A percentile compares a stretch with the other conserved stretches of the same genome.
phyloP scores from a whole-genome alignment of 352 stramenopile genomes.

The Pythium myriotylum region DNA sequence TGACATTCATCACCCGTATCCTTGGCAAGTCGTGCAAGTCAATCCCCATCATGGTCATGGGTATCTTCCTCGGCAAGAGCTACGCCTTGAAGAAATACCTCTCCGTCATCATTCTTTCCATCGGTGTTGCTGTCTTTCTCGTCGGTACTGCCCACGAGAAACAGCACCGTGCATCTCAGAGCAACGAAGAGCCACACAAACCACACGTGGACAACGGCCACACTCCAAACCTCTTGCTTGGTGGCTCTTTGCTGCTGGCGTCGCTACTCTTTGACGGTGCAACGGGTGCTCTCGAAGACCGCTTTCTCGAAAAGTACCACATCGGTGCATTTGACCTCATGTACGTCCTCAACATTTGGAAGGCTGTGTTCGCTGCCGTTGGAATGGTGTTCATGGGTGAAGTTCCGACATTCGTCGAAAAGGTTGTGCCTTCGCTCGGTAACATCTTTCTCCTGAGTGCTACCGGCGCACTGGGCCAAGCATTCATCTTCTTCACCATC shows the following conservation, averaged over 20 bases:
- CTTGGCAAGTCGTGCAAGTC: conserved; percentile 89
- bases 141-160: conserved; percentile 76
- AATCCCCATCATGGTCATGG: conserved; percentile 85
- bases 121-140: conserved; percentile 79
- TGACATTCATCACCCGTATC: conserved; percentile 86
- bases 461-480: conserved; percentile 76
- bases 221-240: conserved; percentile 67
- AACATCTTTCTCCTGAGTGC: conserved; percentile 75
- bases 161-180: conserved; percentile 44
- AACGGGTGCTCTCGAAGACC: conserved; percentile 80
- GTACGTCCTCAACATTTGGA: conserved; percentile 89
- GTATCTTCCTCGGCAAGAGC: conserved; percentile 71
- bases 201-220: conserved; percentile 44
- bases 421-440: conserved; percentile 56
- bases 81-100: conserved; percentile 85
- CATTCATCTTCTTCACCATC: conserved; percentile 89
- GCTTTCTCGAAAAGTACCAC: conserved; percentile 81
- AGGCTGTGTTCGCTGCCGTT: conserved; percentile 63
- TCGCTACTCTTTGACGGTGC: conserved; percentile 82
- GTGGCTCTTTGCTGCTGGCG: conserved; percentile 64
- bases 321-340: conserved; percentile 86
- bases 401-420: conserved; percentile 61
- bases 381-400: conserved; percentile 79
- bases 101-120: conserved; percentile 70
- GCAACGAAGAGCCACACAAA: conserved; percentile 49